Evolutionary conservation across 163 green algal genomes (phyloP), one percentile per base, ranked within the genome.

Genomic region (Trebouxia gelatinosa): DNA sequence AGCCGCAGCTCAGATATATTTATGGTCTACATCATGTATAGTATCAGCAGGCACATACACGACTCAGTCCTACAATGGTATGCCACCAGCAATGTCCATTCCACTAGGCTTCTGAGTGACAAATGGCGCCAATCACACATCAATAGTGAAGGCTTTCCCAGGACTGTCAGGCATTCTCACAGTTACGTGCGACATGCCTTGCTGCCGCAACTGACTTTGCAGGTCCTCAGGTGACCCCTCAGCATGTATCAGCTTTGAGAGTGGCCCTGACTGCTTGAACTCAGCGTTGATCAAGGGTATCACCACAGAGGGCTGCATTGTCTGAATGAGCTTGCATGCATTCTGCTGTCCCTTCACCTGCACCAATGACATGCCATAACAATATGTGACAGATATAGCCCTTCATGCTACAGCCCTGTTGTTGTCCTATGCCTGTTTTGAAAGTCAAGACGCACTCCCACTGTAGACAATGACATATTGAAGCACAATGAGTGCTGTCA

Each of bases 321-420:
- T 50, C 61, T 82, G 57, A 6, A 91, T 59, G 46, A 93, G 80
- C 13, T 67, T 46, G 34, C 85, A 19, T n/a, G 85, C 82, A 67
- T 89, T 87, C n/a, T 82, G 82, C 37, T 85, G 51, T 2, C 89
- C 86, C 78, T 84, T 87, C 34, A 90, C 85, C 82, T 86, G 82
- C 75, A 65, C 5, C 19, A 11, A 6, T 31, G 26, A 13, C 35
- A 74, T 5, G 11, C 31, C 6, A 3, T 32, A 16, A 37, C 26
- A 6, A 3, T 32, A 67, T 37, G 26, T 67, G 58, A 28, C 48
- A 59, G 48, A 59, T 19, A 58, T 13, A 3, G 48, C 2, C 23
- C 3, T 19, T 2, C 19, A 19, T 40, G 23, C 23, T 40, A 1
- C 58, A 67, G 16, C 2, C 32, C n/a, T 11, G 16, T 17, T 28